Conservation (phyloP, 345 rosid genomes). For the Dipteronia dyeriana region DNA sequence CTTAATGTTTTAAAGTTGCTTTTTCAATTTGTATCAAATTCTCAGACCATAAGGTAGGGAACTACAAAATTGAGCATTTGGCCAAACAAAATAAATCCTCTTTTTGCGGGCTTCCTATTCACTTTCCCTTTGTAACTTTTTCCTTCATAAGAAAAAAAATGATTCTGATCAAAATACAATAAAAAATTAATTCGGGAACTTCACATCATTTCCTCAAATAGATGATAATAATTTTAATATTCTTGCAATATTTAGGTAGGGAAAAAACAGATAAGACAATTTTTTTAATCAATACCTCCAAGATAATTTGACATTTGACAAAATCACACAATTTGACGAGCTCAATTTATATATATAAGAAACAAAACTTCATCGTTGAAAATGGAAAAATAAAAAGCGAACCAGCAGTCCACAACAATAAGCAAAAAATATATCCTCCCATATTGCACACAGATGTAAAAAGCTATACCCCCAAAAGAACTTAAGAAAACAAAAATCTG, state of each 20-base stretch:
- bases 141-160: neutral
- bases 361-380: neutral
- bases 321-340: neutral
- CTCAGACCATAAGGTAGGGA: neutral
- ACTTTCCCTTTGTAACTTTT: neutral
- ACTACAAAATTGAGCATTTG: neutral
- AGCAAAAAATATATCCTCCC: neutral
- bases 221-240: neutral
- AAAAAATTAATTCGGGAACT: neutral
- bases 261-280: neutral
- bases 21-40: constrained; percentile 9
- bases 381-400: neutral
- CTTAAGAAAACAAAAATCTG: neutral
- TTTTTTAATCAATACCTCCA: neutral
- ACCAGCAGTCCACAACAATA: neutral
- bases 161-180: too few species aligned
- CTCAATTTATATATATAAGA: too few species aligned
- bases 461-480: neutral
- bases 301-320: constrained; percentile 12
- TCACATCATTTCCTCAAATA: neutral
- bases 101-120: neutral
- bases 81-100: neutral
- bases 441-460: neutral
- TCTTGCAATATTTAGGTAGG: constrained; percentile 2
- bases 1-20: neutral